Evolutionary conservation across 768 basidiomycete genomes (phyloP).

Genomic region (Kwoniella bestiolae): DNA sequence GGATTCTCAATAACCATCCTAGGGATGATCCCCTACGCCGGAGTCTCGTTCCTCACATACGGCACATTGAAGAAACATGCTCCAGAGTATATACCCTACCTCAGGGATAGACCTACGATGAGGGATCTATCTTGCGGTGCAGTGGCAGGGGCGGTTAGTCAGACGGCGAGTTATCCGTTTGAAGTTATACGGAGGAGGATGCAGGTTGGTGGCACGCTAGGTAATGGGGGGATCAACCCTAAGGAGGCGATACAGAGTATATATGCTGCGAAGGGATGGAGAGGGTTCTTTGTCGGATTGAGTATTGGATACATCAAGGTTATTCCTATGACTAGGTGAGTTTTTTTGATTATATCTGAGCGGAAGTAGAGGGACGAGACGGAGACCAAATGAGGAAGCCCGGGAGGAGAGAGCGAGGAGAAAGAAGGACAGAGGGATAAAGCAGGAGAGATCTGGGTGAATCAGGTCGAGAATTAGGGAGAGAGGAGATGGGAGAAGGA

Average conservation of each 20-base stretch:
- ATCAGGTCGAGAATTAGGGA: no score
- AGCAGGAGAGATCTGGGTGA: no score
- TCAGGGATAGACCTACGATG: slow-evolving; percentile 59
- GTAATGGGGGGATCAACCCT: slow-evolving; percentile 71
- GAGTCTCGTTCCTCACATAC: slow-evolving; percentile 92
- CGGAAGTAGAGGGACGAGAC: no score
- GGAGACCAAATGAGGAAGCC: no score
- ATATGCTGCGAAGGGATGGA: slow-evolving; percentile 72
- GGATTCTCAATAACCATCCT: slow-evolving; percentile 91
- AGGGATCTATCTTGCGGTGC: slow-evolving; percentile 84
- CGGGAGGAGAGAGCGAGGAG: no score
- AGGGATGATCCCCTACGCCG: slow-evolving; percentile 95
- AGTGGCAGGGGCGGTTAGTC: slow-evolving; percentile 78
- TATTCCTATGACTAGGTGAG: slow-evolving; percentile 79
- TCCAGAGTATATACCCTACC: slow-evolving; percentile 37
- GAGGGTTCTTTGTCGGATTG: slow-evolving; percentile 89
- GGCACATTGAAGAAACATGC: slow-evolving; percentile 67
- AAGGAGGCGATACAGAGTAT: slow-evolving; percentile 74
- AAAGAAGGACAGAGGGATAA: no score
- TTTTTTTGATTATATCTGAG: slow-evolving; percentile 9
- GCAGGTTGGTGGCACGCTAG: slow-evolving; percentile 87
- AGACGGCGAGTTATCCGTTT: slow-evolving; percentile 92
- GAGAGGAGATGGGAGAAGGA: no score
- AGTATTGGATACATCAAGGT: slow-evolving; percentile 92
- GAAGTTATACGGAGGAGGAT: slow-evolving; percentile 89